Base-by-base conservation (phyloP, 2,329 filamentous ascomycete species). In the Sporothrix humicola region DNA sequence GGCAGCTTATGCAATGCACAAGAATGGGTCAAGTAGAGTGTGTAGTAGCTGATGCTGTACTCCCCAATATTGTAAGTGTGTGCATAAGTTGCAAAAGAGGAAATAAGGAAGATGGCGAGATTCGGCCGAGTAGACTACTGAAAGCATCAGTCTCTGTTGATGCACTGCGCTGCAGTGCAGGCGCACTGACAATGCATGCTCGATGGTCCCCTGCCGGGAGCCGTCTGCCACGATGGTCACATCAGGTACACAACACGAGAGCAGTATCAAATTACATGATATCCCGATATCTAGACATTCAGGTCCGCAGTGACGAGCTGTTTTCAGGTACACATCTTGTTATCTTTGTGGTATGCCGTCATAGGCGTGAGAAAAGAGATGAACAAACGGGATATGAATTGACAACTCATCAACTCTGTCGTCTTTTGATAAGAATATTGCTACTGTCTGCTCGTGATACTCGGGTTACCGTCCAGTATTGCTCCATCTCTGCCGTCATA, bases 391-490 rank as follows among this genome's bases (percentile, higher is more conserved):
- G 31, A 37, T 37, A 7, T 46, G 37, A 1, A 12, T 10, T 17
- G 17, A 65, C 37, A 46, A 23, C 59, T 20, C 59, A 66, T 23
- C 20, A 6, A 12, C 3, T 1, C 20, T 66, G 44, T 50, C 13
- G 63, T 31, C 63, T 66, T 66, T 66, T 50, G 10, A 48, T 17
- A 48, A 31, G 23, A 20, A 17, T 66, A 26, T 66, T n/a, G 52
- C n/a, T n/a, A 26, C 13, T 44, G 20, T 44, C 44, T 42, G 59
- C 8, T 37, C 37, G 5, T 44, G 9, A 20, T 15, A 42, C 6
- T 15, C 12, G 12, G 10, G 10, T 3, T 15, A 10, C n/a, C 1
- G 10, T 23, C 61, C 46, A 42, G 7, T 10, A 65, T 48, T 31
- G 31, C 37, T 44, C 37, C n/a, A n/a, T 46, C n/a, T 46, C 17